These are phyloP conservation scores for Aquilaria malaccensis DNA, from an alignment of 345 rosid genomes.

Conservation along the genomic window DNA sequence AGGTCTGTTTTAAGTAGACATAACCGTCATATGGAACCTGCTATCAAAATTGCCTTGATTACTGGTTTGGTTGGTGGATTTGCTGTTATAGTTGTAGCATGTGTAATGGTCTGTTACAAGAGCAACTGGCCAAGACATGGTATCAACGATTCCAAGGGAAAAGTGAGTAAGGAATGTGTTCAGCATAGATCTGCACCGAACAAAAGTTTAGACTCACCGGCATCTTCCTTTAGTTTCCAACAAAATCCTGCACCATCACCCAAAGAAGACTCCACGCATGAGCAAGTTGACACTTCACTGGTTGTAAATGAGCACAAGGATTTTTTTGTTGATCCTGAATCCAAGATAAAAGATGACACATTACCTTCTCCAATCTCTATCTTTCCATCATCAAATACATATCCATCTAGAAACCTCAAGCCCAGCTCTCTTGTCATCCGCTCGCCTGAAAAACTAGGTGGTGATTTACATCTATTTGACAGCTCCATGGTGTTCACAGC, in stretches of 20 bases:
- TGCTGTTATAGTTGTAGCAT: constrained; percentile 35
- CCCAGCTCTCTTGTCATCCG: constrained; percentile 27
- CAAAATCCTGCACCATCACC: constrained; percentile 26
- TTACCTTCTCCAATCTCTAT: constrained; percentile 43
- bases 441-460: constrained; percentile 69
- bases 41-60: constrained; percentile 42
- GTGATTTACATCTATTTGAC: constrained; percentile 68
- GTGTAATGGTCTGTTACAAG: constrained; percentile 30
- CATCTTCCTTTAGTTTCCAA: constrained; percentile 35
- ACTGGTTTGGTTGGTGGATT: constrained; percentile 50
- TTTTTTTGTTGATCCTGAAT: constrained; percentile 17
- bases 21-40: constrained; percentile 33
- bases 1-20: constrained; percentile 21
- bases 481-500: constrained; percentile 55
- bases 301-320: constrained; percentile 22
- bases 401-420: constrained; percentile 34
- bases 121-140: constrained; percentile 19
- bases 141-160: constrained; percentile 23
- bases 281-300: constrained; percentile 35
- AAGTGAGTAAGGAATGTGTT: constrained; percentile 21
- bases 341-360: constrained; percentile 31
- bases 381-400: constrained; percentile 48
- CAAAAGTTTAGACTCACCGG: constrained; percentile 30
- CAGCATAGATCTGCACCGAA: constrained; percentile 33
- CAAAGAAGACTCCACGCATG: constrained; percentile 20